These are phyloP conservation scores for Hirsutella minnesotensis DNA, from an alignment of 2,329 filamentous ascomycete species.

Conservation along the genomic window DNA sequence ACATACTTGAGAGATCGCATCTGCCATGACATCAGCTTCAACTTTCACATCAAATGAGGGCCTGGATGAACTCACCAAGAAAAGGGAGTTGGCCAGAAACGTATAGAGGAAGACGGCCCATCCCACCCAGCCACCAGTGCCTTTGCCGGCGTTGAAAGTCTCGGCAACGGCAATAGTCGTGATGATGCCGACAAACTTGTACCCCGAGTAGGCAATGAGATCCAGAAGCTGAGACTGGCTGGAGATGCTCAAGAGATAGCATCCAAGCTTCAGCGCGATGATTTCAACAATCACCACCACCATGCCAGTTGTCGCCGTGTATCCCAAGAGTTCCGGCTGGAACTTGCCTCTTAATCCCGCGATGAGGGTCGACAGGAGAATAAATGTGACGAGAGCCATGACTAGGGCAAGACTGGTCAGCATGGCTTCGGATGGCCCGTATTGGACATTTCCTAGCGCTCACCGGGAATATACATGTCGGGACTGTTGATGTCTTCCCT, in stretches of 20 bases:
- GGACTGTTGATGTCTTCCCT: conserved; percentile 94
- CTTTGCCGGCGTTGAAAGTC: conserved; percentile 63
- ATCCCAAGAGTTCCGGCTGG: conserved; percentile 84
- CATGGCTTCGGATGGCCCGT: neutral
- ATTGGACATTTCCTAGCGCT: neutral
- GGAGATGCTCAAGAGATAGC: conserved; percentile 86
- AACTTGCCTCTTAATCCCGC: conserved; percentile 86
- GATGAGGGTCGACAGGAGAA: conserved; percentile 81
- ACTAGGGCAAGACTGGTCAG: conserved; percentile 31
- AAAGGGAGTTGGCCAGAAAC: conserved; percentile 88
- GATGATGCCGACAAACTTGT: conserved; percentile 98
- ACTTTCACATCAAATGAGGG: conserved; percentile 3
- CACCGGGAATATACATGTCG: conserved; percentile 91
- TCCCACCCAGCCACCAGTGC: conserved; percentile 77
- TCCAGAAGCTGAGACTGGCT: conserved; percentile 91
- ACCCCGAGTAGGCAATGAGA: conserved; percentile 89
- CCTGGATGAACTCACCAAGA: conserved; percentile 52
- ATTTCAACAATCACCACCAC: conserved; percentile 82
- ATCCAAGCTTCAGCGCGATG: conserved; percentile 78
- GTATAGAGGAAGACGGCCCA: conserved; percentile 88
- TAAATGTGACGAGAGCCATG: conserved; percentile 97
- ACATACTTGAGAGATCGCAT: conserved; percentile 94
- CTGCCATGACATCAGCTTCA: conserved; percentile 28
- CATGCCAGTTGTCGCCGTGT: conserved; percentile 75
- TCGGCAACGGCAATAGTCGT: conserved; percentile 73